These are phyloP conservation scores for Mrakia hoshinonis DNA, from an alignment of 768 basidiomycete genomes.

Conservation along the genomic window DNA sequence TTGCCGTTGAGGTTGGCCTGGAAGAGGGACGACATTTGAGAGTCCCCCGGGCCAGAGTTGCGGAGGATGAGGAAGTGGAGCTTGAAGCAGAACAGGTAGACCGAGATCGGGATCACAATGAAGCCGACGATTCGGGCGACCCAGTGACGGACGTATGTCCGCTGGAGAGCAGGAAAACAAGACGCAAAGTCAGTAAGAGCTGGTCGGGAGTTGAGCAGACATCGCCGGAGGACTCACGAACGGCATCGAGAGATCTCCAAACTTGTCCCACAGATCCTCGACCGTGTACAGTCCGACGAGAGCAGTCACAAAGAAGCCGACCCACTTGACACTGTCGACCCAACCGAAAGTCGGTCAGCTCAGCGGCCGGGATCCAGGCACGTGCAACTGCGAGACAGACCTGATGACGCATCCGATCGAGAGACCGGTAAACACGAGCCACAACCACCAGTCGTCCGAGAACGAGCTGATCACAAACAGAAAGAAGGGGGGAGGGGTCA, in stretches of 20 bases:
- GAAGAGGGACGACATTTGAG: constrained; percentile 97
- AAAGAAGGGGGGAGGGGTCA: too few relatives aligned
- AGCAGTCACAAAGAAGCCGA: constrained; percentile 90
- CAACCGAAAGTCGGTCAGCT: not conserved
- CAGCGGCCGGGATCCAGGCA: too few relatives aligned
- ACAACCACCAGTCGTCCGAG: constrained; percentile 94
- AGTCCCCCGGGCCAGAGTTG: constrained; percentile 90
- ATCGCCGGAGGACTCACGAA: constrained; percentile 50
- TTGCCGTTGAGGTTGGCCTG: constrained; percentile 93
- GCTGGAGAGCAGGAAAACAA: constrained; percentile 44
- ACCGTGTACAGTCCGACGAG: constrained; percentile 92
- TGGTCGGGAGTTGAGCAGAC: not conserved
- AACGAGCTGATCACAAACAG: constrained; percentile 56
- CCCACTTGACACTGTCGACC: constrained; percentile 72
- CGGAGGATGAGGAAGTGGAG: constrained; percentile 90
- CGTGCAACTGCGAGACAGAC: constrained; percentile 42
- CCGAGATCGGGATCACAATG: constrained; percentile 78
- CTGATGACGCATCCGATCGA: constrained; percentile 94
- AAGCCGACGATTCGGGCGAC: constrained; percentile 71
- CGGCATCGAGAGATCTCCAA: constrained; percentile 88
- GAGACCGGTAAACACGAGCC: constrained; percentile 83
- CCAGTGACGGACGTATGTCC: constrained; percentile 85
- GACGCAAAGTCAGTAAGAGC: not conserved
- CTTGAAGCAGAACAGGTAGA: constrained; percentile 93
- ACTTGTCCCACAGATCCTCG: constrained; percentile 97